Evolutionary conservation across 176 grass and related monocot species (phyloP).

Genomic region (Otatea glauca): DNA sequence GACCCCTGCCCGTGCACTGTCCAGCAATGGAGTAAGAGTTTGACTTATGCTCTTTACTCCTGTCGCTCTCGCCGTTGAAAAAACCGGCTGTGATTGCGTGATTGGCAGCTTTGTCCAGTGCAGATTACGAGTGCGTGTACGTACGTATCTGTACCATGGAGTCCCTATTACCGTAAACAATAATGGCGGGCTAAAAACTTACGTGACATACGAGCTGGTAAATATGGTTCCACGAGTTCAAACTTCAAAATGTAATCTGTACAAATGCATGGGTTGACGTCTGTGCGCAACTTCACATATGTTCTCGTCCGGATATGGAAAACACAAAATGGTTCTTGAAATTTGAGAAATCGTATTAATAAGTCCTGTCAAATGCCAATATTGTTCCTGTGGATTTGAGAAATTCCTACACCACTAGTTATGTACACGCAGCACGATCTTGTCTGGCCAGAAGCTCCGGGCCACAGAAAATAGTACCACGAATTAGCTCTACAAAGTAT

Average conservation of each 20-base stretch:
- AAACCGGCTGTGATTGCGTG: neutral
- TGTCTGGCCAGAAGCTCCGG: neutral
- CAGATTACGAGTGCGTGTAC: no score
- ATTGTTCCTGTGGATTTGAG: neutral
- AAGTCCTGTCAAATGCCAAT: neutral
- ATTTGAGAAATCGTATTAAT: neutral
- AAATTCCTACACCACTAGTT: neutral
- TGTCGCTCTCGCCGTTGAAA: conserved; percentile 41
- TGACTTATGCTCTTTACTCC: neutral
- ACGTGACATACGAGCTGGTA: neutral
- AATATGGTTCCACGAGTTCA: neutral
- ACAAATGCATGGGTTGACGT: neutral
- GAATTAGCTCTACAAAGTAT: neutral
- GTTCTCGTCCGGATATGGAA: neutral
- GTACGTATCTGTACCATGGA: neutral
- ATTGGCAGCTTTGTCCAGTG: neutral
- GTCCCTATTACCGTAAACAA: neutral
- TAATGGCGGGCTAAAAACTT: neutral
- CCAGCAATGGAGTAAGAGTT: neutral
- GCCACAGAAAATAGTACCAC: neutral
- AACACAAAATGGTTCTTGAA: neutral
- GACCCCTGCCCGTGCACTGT: conserved; percentile 16
- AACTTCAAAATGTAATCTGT: neutral
- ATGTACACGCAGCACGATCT: neutral
- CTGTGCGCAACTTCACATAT: neutral